Base-by-base conservation (phyloP, 306 rosid species). In the Sesbania bispinosa region DNA sequence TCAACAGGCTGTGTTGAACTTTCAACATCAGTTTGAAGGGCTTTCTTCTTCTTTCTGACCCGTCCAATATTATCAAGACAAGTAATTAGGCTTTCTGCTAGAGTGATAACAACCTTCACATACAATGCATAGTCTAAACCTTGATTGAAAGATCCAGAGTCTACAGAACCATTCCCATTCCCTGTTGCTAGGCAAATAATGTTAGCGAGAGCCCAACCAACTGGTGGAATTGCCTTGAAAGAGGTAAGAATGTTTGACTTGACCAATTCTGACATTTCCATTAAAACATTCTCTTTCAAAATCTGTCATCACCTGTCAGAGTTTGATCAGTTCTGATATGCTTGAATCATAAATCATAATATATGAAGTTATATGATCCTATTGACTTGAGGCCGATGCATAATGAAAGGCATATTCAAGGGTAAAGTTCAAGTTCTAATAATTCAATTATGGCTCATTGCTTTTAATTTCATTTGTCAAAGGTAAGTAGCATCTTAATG, bases 261-360 rank as follows among this genome's bases (percentile, higher is more conserved):
- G 68, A 76, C 69, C 74, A 88, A 73, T 53, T 73, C 80, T 8
- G 87, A 83, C 85, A 87, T 94, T 84, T 78, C 87, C 59, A 29
- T 75, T 33, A 85, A 80, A 74, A 94, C 73, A 62, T 80, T 80
- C 84, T 86, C 96, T 85, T 86, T 94, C 83, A 69, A 83, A 81
- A 81, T 88, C 98, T 94, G 98, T 82, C 96, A 94, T 84, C 85
- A 76, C 90, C 98, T 94, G 98, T 80, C 96, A 90, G 83, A 77
- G 82, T 80, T 89, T 81, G 83, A 90, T 94, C 90, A 90, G 96
- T 82, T n/a, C 93, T 86, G 86, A 78, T 82, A 80, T 80, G 86
- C 69, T 79, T 84, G 74, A 79, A 87, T 73, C 58, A 64, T 71
- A 59, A 62, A 63, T 39, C 67, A 77, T 39, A 33, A 67, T 11